Evolutionary conservation across 108 stramenopile genomes (phyloP).

Genomic region (Epithemia pelagica): DNA sequence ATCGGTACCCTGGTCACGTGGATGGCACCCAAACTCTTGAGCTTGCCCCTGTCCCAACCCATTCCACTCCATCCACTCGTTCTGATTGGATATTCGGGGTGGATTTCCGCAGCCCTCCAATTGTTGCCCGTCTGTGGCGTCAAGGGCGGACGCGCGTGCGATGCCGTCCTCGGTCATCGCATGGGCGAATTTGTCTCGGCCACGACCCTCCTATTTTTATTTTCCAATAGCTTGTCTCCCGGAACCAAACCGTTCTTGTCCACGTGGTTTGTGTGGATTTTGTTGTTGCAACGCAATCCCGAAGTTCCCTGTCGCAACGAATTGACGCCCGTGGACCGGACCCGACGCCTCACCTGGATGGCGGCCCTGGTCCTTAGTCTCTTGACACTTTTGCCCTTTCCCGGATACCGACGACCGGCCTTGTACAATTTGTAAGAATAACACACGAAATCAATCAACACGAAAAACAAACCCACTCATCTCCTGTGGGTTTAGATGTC

Average conservation of each 20-base stretch:
- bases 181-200: conserved; percentile 34
- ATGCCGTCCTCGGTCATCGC: conserved; percentile 57
- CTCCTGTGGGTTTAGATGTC: not conserved
- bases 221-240: conserved; percentile 25
- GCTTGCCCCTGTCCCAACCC: conserved; percentile 60
- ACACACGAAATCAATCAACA: not conserved
- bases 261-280: conserved; percentile 48
- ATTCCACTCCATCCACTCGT: conserved; percentile 84
- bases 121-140: conserved; percentile 83
- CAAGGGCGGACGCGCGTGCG: conserved; percentile 82
- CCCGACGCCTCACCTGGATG: conserved; percentile 37
- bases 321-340: conserved; percentile 44
- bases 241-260: conserved; percentile 30
- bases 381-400: conserved; percentile 58
- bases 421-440: conserved; percentile 10
- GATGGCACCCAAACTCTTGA: conserved; percentile 57
- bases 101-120: conserved; percentile 76
- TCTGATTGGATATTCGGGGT: conserved; percentile 74
- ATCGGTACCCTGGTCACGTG: conserved; percentile 43
- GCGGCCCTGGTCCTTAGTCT: conserved; percentile 26
- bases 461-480: not conserved
- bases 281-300: conserved; percentile 40
- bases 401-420: conserved; percentile 24
- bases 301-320: conserved; percentile 71
- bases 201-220: conserved; percentile 33